These are phyloP conservation scores for Vitis rupestris DNA, from an alignment of 164 flowering plant genomes.

Conservation along the genomic window DNA sequence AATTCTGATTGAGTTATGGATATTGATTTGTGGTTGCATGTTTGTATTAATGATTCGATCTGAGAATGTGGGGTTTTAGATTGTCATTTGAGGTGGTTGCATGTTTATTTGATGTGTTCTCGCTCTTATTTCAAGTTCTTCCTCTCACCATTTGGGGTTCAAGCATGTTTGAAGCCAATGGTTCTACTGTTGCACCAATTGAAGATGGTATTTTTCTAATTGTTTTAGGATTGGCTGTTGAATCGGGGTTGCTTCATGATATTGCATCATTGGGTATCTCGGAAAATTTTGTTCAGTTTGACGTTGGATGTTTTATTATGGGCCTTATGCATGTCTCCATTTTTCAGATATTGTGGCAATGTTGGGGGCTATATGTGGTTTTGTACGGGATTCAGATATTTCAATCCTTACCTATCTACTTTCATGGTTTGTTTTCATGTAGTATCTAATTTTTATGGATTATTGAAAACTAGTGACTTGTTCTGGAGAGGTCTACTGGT, in stretches of 20 bases:
- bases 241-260: not conserved
- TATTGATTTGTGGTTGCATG: constrained; percentile 23
- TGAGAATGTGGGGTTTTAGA: constrained; percentile 3
- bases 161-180: not conserved
- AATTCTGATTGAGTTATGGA: not conserved
- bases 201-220: not conserved
- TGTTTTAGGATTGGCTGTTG: not conserved
- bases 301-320: not conserved
- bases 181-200: not conserved
- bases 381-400: not conserved
- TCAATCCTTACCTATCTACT: not conserved
- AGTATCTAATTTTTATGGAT: too few species aligned
- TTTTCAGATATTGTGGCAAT: not conserved
- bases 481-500: too few species aligned
- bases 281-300: not conserved
- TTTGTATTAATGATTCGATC: constrained; percentile 22
- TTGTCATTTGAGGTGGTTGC: not conserved
- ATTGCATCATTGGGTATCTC: not conserved
- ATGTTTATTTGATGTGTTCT: not conserved
- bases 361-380: not conserved
- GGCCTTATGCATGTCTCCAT: not conserved
- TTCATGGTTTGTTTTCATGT: too few species aligned
- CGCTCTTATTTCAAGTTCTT: not conserved
- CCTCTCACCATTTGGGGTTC: not conserved
- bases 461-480: too few species aligned